These are phyloP conservation scores for Metarhizium guizhouense DNA, from an alignment of 2,329 filamentous ascomycete genomes.

Conservation along the genomic window DNA sequence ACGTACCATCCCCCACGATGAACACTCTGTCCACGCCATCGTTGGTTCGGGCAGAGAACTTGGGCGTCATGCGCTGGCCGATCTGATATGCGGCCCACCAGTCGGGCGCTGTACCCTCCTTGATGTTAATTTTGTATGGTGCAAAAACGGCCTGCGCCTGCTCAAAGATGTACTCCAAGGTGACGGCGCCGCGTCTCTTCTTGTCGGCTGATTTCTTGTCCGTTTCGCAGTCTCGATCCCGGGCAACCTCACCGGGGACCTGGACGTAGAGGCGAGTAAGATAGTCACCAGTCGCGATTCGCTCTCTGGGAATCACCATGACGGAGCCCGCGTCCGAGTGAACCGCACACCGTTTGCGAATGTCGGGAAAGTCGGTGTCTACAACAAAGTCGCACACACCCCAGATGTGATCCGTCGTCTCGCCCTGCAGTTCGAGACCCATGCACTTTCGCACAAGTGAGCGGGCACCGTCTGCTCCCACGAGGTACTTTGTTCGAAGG, in stretches of 20 bases:
- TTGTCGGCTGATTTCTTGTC: constrained; percentile 4
- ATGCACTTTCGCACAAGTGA: background rate
- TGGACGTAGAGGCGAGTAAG: constrained; percentile 16
- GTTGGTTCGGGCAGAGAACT: background rate
- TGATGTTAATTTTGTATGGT: constrained; percentile 33
- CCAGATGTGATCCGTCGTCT: background rate
- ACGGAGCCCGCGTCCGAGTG: constrained; percentile 11
- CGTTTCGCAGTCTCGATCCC: background rate
- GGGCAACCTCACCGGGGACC: constrained; percentile 2
- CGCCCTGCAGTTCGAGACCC: background rate
- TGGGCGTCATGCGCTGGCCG: background rate
- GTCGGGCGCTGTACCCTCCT: constrained; percentile 3
- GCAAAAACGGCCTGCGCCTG: constrained; percentile 36
- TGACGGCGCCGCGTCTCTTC: constrained; percentile 4
- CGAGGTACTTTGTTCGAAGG: background rate
- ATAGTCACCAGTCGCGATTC: constrained; percentile 9
- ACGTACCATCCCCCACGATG: background rate
- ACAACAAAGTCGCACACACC: background rate
- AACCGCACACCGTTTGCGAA: background rate
- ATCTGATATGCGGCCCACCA: constrained; percentile 8
- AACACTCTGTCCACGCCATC: background rate
- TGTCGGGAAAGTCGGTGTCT: background rate
- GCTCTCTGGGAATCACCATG: constrained; percentile 19
- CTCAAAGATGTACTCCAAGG: constrained; percentile 46
- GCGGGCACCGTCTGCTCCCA: background rate